Percentiles rank a stretch among this genome's conserved stretches.
Evolutionary conservation across 176 grass and related monocot genomes (phyloP).

Genomic region (maize (Zea mays)): DNA sequence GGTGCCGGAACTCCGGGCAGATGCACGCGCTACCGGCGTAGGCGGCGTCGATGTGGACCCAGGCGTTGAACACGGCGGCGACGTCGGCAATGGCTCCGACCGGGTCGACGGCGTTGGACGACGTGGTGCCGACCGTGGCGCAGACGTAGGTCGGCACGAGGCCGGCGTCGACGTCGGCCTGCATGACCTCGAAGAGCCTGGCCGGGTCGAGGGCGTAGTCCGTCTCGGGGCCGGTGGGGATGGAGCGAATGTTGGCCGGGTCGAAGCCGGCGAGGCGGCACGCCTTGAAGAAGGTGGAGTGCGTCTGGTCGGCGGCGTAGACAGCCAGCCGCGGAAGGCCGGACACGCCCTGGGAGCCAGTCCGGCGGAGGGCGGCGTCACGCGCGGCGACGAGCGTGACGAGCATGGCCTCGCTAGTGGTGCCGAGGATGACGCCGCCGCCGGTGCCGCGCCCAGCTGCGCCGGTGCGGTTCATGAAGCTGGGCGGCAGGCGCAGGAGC

Average conservation of each 20-base stretch:
- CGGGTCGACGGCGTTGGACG: slow-evolving; percentile 53
- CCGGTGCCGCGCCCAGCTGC: slow-evolving; percentile 15
- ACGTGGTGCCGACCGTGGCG: slow-evolving; percentile 60
- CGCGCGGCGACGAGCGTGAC: slow-evolving; percentile 51
- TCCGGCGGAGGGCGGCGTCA: slow-evolving; percentile 15
- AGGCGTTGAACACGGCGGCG: slow-evolving; percentile 8
- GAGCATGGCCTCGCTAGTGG: slow-evolving; percentile 58
- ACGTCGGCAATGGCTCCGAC: slow-evolving; percentile 39
- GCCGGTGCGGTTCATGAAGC: slow-evolving; percentile 23
- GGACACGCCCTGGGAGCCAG: not conserved
- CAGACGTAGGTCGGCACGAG: slow-evolving; percentile 58
- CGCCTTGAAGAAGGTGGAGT: slow-evolving; percentile 59
- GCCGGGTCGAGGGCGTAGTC: slow-evolving; percentile 42
- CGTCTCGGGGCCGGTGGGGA: slow-evolving; percentile 15
- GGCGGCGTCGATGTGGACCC: slow-evolving; percentile 62
- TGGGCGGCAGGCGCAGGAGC: slow-evolving; percentile 35
- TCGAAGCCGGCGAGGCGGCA: slow-evolving; percentile 48
- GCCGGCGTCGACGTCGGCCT: slow-evolving; percentile 36
- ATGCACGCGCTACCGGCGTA: slow-evolving; percentile 53
- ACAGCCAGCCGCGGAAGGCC: slow-evolving; percentile 13
- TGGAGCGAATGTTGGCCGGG: slow-evolving; percentile 24
- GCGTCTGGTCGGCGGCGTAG: slow-evolving; percentile 56
- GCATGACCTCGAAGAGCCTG: slow-evolving; percentile 32
- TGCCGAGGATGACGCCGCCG: slow-evolving; percentile 38
- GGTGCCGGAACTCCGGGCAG: slow-evolving; percentile 62